These are phyloP conservation scores for Acanthochlamys bracteata DNA, from an alignment of 106 monocot genomes.

Conservation along the genomic window DNA sequence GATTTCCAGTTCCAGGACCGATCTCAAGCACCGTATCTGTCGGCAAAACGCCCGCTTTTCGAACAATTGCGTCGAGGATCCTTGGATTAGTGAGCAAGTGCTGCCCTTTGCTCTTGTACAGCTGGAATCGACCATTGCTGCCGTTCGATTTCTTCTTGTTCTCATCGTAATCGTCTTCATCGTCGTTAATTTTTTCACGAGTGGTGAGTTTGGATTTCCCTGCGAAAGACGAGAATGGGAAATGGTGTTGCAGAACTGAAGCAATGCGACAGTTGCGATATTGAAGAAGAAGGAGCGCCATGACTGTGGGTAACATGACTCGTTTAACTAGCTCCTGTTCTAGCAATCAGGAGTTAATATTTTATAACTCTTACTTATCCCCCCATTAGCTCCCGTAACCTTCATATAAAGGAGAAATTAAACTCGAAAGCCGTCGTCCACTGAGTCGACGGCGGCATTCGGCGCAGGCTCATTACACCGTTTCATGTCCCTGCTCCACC, in stretches of 20 bases:
- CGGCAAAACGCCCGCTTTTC: slow-evolving; percentile 18
- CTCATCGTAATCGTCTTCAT: background rate
- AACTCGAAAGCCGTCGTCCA: background rate
- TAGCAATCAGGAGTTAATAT: too few species aligned
- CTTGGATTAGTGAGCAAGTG: slow-evolving; percentile 50
- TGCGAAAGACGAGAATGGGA: too few species aligned
- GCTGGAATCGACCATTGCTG: slow-evolving; percentile 26
- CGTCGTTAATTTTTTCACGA: too few species aligned
- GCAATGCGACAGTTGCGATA: too few species aligned
- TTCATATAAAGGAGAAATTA: too few species aligned
- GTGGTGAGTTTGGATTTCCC: too few species aligned
- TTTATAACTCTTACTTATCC: too few species aligned
- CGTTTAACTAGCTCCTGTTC: too few species aligned
- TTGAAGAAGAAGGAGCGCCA: too few species aligned
- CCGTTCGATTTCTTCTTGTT: background rate
- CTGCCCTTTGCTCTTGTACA: slow-evolving; percentile 42
- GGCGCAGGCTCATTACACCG: slow-evolving; percentile 9
- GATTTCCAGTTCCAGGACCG: slow-evolving; percentile 73
- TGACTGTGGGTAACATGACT: too few species aligned
- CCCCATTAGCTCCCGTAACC: too few species aligned
- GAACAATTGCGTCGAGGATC: slow-evolving; percentile 39
- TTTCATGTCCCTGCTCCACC: slow-evolving; percentile 23
- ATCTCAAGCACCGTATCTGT: slow-evolving; percentile 59
- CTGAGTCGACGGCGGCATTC: background rate
- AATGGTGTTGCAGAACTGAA: too few species aligned